Base-by-base conservation (phyloP, 108 stramenopile genomes). In the Asterionellopsis glacialis region DNA sequence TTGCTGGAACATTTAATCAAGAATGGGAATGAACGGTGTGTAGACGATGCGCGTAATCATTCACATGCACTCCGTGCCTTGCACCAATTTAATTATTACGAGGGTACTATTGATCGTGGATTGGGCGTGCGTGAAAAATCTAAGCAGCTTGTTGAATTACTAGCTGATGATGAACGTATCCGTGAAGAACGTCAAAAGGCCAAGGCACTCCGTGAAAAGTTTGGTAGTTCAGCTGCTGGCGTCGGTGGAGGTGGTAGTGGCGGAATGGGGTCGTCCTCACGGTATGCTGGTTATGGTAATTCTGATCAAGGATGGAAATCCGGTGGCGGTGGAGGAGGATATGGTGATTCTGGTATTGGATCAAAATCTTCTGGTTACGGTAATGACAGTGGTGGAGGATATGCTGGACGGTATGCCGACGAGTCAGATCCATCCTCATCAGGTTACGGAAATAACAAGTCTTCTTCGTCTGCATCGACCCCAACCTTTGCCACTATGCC, bases 1-100 rank as follows among this genome's bases (percentile, higher is more conserved):
- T 76, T 98, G 48, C 55, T 95, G 33, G 98, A 98, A 62, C 87
- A 95, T 74, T 79, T 98, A 15, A 68, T 98, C 63, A 98, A 97
- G 75, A 97, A 97, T 57, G 98, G 98, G 0, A 81, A 80, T 52
- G 91, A 98, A 71, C 83, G 95, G 21, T 93, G 95, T 49, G 93
- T 98, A 28, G 98, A 98, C 63, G 95, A 96, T 70, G 91, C 90
- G 11, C 77, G 98, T 0, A 95, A 96, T 65, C 92, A 91, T 59
- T 84, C 81, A 23, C 87, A 87, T 45, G 57, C 78, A 9, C 69
- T 96, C 15, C 83, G 93, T 44, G 60, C 70, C 18, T 64, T 97
- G 13, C 68, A 82, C 40, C 80, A 91, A 66, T 98, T 96, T 80
- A 96, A 96, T 66, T 97, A 95, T 66, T 95, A 93, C 80, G 97